Evolutionary conservation across 2,329 filamentous ascomycete genomes (phyloP).

Genomic region (Metarhizium robertsii): DNA sequence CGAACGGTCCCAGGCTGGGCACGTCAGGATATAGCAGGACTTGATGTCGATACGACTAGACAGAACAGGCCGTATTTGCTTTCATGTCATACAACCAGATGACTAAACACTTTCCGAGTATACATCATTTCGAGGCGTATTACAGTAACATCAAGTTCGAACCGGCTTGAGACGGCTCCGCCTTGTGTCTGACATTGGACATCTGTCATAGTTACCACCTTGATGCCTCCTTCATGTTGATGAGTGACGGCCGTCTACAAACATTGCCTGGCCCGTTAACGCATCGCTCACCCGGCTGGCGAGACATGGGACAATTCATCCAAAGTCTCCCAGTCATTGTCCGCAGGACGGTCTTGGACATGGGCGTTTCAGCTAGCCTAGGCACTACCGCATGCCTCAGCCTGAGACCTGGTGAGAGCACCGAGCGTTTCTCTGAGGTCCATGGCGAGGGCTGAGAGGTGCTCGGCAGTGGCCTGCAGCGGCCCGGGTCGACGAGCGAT

Average conservation of each 20-base stretch:
- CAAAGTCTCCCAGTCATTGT: conserved; percentile 23
- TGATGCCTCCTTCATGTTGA: conserved; percentile 10
- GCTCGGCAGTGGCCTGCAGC: conserved; percentile 13
- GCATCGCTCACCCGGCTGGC: conserved; percentile 21
- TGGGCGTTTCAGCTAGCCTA: conserved; percentile 19
- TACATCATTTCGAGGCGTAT: no score
- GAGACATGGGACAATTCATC: conserved; percentile 18
- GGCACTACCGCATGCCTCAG: conserved; percentile 25
- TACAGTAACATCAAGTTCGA: no score
- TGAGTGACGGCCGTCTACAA: conserved; percentile 24
- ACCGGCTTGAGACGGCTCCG: no score
- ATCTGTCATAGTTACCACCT: no score
- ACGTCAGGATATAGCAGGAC: no score
- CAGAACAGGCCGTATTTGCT: no score
- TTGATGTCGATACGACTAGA: no score
- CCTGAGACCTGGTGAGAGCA: conserved; percentile 22
- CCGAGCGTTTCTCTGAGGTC: conserved; percentile 10
- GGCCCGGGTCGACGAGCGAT: conserved; percentile 18
- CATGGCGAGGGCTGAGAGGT: conserved; percentile 10
- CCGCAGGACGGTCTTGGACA: conserved; percentile 15
- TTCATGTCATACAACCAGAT: no score
- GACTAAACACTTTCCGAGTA: no score
- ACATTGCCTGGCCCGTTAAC: conserved; percentile 23
- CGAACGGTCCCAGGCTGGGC: no score
- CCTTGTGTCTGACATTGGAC: no score